phyloP scores from a whole-genome alignment of 2,329 filamentous ascomycete species.

The Cryphonectria japonica region DNA sequence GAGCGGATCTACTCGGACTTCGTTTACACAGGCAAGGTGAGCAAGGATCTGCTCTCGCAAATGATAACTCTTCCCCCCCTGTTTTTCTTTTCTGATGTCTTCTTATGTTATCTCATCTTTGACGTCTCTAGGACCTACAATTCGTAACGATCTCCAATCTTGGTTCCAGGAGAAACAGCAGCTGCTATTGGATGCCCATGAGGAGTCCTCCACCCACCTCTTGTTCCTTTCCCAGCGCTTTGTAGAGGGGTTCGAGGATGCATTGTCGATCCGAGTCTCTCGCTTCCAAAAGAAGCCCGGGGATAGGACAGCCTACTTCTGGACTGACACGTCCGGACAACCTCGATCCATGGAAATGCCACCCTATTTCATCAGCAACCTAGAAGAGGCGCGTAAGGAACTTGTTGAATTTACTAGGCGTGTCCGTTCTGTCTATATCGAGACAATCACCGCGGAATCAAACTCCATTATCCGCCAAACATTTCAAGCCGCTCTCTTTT shows the following conservation, averaged over 20 bases:
- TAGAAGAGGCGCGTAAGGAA: not conserved
- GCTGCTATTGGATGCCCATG: not conserved
- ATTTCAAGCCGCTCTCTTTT: not conserved
- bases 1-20: not conserved
- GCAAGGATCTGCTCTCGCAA: not conserved
- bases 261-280: not conserved
- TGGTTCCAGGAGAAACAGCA: not conserved
- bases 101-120: too few species aligned
- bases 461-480: not conserved
- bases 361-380: not conserved
- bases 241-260: not conserved
- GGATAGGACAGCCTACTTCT: not conserved
- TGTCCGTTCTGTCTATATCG: conserved; percentile 2
- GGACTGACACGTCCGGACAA: not conserved
- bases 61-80: not conserved
- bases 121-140: not conserved
- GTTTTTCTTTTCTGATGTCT: too few species aligned
- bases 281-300: not conserved
- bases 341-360: conserved; percentile 1
- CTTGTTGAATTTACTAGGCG: not conserved
- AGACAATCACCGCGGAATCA: not conserved
- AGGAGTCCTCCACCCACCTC: not conserved
- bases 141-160: not conserved
- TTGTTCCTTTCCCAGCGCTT: not conserved
- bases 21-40: not conserved